A percentile compares a stretch with the other conserved stretches of the same genome.
Evolutionary conservation across 2,329 filamentous ascomycete species (phyloP).

Genomic region (Clonostachys chloroleuca): DNA sequence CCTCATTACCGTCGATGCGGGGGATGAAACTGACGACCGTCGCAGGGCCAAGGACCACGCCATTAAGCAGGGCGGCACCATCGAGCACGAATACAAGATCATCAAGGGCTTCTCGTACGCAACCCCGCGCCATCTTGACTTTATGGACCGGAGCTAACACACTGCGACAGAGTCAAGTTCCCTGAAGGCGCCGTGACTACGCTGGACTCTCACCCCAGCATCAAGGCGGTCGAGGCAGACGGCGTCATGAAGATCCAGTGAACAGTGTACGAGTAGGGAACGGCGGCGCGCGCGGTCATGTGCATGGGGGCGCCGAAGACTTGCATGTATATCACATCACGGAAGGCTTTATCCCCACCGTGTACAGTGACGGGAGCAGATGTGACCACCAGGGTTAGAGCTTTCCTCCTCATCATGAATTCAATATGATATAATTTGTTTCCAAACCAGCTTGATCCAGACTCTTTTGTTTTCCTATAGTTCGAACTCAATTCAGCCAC

Average conservation of each 20-base stretch:
- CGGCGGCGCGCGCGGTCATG: neutral
- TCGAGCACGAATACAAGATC: slow-evolving; percentile 77
- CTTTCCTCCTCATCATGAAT: no score
- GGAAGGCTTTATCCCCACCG: no score
- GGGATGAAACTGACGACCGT: no score
- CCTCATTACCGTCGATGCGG: slow-evolving; percentile 73
- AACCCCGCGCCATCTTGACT: neutral
- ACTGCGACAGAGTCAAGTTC: slow-evolving; percentile 61
- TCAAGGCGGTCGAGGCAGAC: slow-evolving; percentile 74
- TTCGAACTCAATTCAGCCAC: no score
- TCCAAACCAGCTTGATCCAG: no score
- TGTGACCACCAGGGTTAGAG: no score
- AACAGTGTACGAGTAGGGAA: slow-evolving; percentile 7
- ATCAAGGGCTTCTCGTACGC: slow-evolving; percentile 93
- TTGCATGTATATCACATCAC: no score
- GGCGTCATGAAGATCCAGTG: slow-evolving; percentile 68
- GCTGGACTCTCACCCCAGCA: slow-evolving; percentile 63
- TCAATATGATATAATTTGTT: no score
- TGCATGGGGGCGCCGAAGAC: no score
- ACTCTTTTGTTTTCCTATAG: no score
- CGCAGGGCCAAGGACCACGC: slow-evolving; percentile 72
- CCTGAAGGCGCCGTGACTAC: slow-evolving; percentile 61
- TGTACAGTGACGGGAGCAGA: no score
- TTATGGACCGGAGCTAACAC: slow-evolving; percentile 1
- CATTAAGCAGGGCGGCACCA: slow-evolving; percentile 72